These are phyloP conservation scores for Vaccinium darrowii DNA, from an alignment of 148 eudicot genomes.

Conservation along the genomic window DNA sequence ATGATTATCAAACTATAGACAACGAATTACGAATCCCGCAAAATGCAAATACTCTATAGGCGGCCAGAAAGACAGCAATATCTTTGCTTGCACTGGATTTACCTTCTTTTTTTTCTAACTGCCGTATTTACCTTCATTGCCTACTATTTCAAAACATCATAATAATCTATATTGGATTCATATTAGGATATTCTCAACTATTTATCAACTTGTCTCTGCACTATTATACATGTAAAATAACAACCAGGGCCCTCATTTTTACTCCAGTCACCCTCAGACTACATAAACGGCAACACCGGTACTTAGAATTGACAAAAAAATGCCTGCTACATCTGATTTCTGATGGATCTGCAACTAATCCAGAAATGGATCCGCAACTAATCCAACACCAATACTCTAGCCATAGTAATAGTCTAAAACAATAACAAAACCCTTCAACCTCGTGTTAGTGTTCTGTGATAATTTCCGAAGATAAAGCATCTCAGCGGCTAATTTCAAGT, in stretches of 20 bases:
- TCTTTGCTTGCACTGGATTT: background rate
- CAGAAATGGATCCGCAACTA: background rate
- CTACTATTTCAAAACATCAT: background rate
- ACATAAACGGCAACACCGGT: background rate
- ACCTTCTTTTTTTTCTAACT: too few species aligned
- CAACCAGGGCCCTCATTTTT: background rate
- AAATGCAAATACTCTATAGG: background rate
- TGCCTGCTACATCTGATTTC: background rate
- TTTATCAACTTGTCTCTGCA: background rate
- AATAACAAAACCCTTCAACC: background rate
- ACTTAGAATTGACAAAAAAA: background rate
- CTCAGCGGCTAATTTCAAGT: background rate
- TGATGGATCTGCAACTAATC: background rate
- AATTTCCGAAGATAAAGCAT: background rate
- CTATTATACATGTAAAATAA: background rate
- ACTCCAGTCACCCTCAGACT: background rate
- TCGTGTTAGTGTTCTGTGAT: background rate
- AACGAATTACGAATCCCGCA: background rate
- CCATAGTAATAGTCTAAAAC: background rate
- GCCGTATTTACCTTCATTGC: background rate
- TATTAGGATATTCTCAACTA: background rate
- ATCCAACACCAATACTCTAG: background rate
- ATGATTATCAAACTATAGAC: background rate
- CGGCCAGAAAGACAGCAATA: background rate
- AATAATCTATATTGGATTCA: background rate